Percentiles rank a stretch among this genome's conserved stretches.
Conservation (phyloP, 1,284 basidiomycete species). For the Calocybe gambosa region DNA sequence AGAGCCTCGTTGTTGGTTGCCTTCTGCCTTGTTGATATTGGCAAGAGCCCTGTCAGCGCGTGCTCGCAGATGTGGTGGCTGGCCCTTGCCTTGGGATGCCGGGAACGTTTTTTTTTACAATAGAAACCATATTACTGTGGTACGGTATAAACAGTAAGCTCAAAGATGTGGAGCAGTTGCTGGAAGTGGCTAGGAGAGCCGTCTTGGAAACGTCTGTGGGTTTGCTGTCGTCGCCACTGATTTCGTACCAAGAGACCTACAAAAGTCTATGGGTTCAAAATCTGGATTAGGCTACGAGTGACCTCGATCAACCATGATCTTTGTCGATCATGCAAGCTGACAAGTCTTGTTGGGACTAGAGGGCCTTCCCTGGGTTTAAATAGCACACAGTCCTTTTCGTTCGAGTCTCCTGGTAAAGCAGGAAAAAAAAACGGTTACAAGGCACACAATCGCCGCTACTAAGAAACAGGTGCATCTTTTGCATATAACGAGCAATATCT, state of each 20-base stretch:
- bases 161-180: too few relatives aligned
- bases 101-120: too few relatives aligned
- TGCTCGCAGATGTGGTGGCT: too few relatives aligned
- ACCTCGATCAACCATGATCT: not conserved
- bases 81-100: too few relatives aligned
- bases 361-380: not conserved
- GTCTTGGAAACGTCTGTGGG: too few relatives aligned
- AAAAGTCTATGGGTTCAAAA: not conserved
- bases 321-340: not conserved
- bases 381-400: not conserved
- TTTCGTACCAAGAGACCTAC: not conserved
- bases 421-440: not conserved
- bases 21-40: too few relatives aligned
- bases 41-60: too few relatives aligned
- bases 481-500: not conserved
- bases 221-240: too few relatives aligned
- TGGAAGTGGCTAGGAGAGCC: too few relatives aligned
- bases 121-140: too few relatives aligned
- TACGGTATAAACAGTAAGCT: too few relatives aligned
- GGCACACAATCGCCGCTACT: conserved; percentile 7
- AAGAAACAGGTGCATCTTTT: not conserved
- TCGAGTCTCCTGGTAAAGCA: not conserved
- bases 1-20: too few relatives aligned
- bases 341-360: not conserved
- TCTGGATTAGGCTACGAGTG: not conserved